Conservation (phyloP, 2,329 filamentous ascomycete species). For the Lizonia empirigonia region DNA sequence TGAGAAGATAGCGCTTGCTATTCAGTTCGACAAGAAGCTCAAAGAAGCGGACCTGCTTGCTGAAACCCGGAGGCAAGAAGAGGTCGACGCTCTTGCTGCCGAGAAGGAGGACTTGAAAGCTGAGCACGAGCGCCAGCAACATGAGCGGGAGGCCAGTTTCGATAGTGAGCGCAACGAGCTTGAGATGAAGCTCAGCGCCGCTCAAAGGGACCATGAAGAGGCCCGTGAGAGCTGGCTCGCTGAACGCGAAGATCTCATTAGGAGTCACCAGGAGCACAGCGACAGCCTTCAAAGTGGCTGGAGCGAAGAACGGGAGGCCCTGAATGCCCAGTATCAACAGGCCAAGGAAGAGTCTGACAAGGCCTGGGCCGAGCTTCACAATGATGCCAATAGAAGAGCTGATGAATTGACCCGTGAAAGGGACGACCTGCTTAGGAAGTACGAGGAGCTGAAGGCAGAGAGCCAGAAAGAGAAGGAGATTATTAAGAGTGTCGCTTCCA, state of each 20-base stretch:
- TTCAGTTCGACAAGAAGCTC: conserved; percentile 48
- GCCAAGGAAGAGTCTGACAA: conserved; percentile 54
- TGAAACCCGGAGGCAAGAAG: conserved; percentile 55
- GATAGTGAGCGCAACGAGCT: conserved; percentile 51
- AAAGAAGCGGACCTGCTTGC: conserved; percentile 57
- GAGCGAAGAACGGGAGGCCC: conserved; percentile 58
- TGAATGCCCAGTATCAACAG: conserved; percentile 42
- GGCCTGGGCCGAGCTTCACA: conserved; percentile 51
- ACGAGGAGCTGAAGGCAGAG: conserved; percentile 40
- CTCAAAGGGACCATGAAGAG: conserved; percentile 53
- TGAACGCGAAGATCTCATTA: conserved; percentile 46
- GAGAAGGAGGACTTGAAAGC: conserved; percentile 45
- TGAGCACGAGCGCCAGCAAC: conserved; percentile 42
- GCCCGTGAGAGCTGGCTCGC: conserved; percentile 56
- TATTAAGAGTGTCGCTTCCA: conserved; percentile 47
- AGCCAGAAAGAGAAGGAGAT: conserved; percentile 46
- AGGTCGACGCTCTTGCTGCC: conserved; percentile 42
- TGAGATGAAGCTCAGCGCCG: conserved; percentile 46
- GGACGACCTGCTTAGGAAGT: conserved; percentile 43
- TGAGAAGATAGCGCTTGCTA: conserved; percentile 48
- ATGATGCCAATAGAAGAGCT: conserved; percentile 42
- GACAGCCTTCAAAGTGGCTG: conserved; percentile 57
- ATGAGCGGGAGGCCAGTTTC: conserved; percentile 51
- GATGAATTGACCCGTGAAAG: conserved; percentile 42
- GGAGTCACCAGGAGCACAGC: conserved; percentile 56